Evolutionary conservation across 2,329 filamentous ascomycete species (phyloP), one percentile per base, ranked within the genome.

Genomic region (Massarina eburnea): DNA sequence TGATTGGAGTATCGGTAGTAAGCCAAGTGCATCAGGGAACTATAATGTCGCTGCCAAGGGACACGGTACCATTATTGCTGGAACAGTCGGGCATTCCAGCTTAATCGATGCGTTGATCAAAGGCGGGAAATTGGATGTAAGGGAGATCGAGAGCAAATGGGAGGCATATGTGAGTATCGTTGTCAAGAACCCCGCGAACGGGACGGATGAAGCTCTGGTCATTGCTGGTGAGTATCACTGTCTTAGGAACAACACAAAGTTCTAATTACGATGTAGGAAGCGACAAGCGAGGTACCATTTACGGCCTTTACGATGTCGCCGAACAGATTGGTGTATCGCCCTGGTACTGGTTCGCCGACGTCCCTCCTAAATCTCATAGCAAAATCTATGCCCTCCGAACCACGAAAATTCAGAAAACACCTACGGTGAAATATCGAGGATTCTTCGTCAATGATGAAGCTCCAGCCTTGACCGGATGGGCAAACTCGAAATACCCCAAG

Each of bases 241-340:
- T 18, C 3, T 10, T 6, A 10, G 8, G 3, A 15, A 1, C 4
- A 29, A 34, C 3, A 10, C 6, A 3, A 15, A 19, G 22, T 9
- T 24, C 48, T 64, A 38, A 64, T 19, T 29, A 9, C 10, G 0
- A 8, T 24, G 4, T 43, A 70, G 67, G 67, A 9, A 84, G 80
- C 59, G 84, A 89, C 62, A 80, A 80, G 43, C 75, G 85, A 50
- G 84, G 83, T 12, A 80, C 83, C 2, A 86, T 89, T 43, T 89
- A 80, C 57, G 86, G 86, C 9, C 72, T 87, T 17, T 89, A 89
- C 68, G 84, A 85, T 52, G 67, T 89, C 38, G 86, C 82, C 18
- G 84, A 88, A 67, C 84, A 89, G 62, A 88, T 89, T 46, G 86
- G 86, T 20, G 84, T 89, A 10, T 85, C 81, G 24, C 84, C 83